Percentiles rank a stretch among this genome's conserved stretches.
Conservation (phyloP, 805 yeast species). For the Komagataella pseudopastoris region DNA sequence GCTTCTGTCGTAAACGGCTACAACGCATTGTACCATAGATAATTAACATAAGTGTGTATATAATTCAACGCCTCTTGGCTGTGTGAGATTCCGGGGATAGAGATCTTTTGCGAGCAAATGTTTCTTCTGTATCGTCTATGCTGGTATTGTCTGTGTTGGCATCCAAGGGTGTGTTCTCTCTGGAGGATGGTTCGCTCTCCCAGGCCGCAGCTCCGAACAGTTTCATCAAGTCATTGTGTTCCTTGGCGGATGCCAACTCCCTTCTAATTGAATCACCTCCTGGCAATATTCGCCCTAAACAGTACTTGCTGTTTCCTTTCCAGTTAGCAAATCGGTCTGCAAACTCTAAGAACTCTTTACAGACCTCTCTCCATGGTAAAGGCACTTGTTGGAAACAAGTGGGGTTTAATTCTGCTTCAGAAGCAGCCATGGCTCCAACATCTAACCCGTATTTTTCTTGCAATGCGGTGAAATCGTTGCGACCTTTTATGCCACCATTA, state of each 20-base stretch:
- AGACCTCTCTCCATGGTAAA: slow-evolving; percentile 38
- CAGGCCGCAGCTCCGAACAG: background rate
- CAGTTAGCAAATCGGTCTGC: slow-evolving; percentile 49
- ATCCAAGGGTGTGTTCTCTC: background rate
- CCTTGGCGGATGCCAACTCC: background rate
- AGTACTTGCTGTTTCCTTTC: slow-evolving; percentile 67
- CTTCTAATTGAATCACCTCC: slow-evolving; percentile 8
- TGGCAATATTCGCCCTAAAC: slow-evolving; percentile 67
- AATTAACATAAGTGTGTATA: background rate
- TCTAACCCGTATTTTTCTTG: slow-evolving; percentile 39
- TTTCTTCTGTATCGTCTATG: background rate
- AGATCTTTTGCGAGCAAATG: background rate
- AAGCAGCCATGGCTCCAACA: slow-evolving; percentile 91
- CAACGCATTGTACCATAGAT: background rate
- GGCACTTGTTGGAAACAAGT: slow-evolving; percentile 45
- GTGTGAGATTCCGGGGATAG: background rate
- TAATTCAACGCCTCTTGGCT: background rate
- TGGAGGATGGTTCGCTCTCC: background rate
- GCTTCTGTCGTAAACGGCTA: slow-evolving; percentile 1
- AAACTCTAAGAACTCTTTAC: slow-evolving; percentile 39
- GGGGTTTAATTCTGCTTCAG: slow-evolving; percentile 79
- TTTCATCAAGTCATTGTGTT: background rate
- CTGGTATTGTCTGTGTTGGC: background rate
- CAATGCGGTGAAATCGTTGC: slow-evolving; percentile 38
- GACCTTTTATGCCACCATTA: slow-evolving; percentile 61